Conservation (phyloP, 805 yeast genomes). For the Zygotorulaspora sp. region DNA sequence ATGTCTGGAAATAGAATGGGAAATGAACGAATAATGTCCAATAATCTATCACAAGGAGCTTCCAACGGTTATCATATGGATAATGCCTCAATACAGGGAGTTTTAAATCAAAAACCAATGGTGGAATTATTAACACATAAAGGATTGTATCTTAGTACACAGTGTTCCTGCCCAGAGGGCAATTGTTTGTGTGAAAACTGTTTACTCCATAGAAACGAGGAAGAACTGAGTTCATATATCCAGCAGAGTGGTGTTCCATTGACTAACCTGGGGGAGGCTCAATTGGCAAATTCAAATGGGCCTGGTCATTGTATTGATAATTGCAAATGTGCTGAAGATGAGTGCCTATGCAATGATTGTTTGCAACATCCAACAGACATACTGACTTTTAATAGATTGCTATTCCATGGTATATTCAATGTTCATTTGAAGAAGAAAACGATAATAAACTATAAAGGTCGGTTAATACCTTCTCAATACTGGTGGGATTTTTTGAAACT, state of each 20-base stretch:
- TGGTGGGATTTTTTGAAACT: slow-evolving; percentile 34
- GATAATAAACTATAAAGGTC: slow-evolving; percentile 26
- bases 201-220: slow-evolving; percentile 35
- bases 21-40: not conserved
- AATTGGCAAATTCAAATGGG: slow-evolving; percentile 11
- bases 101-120: slow-evolving; percentile 10
- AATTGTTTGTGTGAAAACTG: slow-evolving; percentile 34
- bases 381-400: slow-evolving; percentile 25
- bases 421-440: slow-evolving; percentile 26
- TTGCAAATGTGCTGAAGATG: slow-evolving; percentile 25
- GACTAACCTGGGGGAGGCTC: slow-evolving; percentile 28
- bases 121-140: slow-evolving; percentile 34
- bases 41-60: not conserved
- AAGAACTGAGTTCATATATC: slow-evolving; percentile 30
- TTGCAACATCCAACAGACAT: slow-evolving; percentile 28
- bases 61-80: not conserved
- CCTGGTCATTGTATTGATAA: slow-evolving; percentile 8
- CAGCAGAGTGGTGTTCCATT: slow-evolving; percentile 31
- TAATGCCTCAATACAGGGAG: not conserved
- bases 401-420: slow-evolving; percentile 27
- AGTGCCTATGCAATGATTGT: slow-evolving; percentile 26
- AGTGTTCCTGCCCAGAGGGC: slow-evolving; percentile 33
- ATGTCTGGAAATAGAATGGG: not conserved
- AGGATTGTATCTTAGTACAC: slow-evolving; percentile 32
- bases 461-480: slow-evolving; percentile 31